Evolutionary conservation across 352 stramenopile species (phyloP).

Genomic region (Phytophthora sojae): DNA sequence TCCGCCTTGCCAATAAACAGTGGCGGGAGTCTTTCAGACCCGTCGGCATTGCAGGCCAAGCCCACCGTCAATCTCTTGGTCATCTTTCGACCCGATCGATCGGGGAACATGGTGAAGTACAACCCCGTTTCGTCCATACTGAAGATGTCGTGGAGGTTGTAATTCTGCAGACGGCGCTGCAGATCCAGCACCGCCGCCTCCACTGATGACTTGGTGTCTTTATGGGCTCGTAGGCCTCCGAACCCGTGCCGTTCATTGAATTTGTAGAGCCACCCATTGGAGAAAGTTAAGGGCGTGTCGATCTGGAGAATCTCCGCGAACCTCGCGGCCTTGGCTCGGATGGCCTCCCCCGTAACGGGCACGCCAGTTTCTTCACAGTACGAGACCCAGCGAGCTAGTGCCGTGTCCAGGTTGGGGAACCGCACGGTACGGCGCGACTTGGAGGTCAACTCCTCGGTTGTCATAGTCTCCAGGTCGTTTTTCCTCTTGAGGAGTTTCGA

Average conservation of each 20-base stretch:
- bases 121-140: slow-evolving; percentile 41
- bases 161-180: slow-evolving; percentile 23
- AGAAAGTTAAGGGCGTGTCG: slow-evolving; percentile 28
- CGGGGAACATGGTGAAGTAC: slow-evolving; percentile 33
- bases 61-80: slow-evolving; percentile 42
- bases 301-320: slow-evolving; percentile 36
- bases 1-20: slow-evolving; percentile 48
- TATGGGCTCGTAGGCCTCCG: slow-evolving; percentile 10
- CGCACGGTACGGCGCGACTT: slow-evolving; percentile 35
- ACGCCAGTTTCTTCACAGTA: slow-evolving; percentile 40
- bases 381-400: slow-evolving; percentile 32
- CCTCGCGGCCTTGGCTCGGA: slow-evolving; percentile 27
- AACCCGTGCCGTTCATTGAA: slow-evolving; percentile 46
- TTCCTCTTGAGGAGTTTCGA: slow-evolving; percentile 46
- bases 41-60: slow-evolving; percentile 41
- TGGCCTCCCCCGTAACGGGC: slow-evolving; percentile 31
- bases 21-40: slow-evolving; percentile 39
- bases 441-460: slow-evolving; percentile 30
- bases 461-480: slow-evolving; percentile 32
- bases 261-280: slow-evolving; percentile 46
- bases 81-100: slow-evolving; percentile 21
- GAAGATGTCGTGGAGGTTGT: slow-evolving; percentile 27
- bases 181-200: slow-evolving; percentile 19
- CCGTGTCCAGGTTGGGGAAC: slow-evolving; percentile 34
- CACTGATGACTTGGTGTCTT: slow-evolving; percentile 8